These are phyloP conservation scores for Boletus sensibilis DNA, from an alignment of 768 basidiomycete genomes.

Conservation along the genomic window DNA sequence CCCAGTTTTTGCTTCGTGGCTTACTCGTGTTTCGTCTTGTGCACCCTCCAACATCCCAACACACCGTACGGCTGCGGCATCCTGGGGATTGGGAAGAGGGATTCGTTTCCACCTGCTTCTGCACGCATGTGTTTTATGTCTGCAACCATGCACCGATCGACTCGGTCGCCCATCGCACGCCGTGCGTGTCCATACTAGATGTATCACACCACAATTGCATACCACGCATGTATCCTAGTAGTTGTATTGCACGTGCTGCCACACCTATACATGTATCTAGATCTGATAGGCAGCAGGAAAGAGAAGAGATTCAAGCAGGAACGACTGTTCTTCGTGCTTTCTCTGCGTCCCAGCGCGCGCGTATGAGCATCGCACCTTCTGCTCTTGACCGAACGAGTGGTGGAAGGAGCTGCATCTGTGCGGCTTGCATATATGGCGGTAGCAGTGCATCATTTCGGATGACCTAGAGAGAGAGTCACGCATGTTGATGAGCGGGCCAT, in stretches of 20 bases:
- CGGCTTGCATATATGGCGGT: conserved; percentile 61
- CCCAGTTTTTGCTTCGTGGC: not conserved
- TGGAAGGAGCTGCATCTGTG: conserved; percentile 55
- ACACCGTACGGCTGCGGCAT: not conserved
- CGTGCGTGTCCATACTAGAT: conserved; percentile 22
- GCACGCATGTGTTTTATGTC: conserved; percentile 16
- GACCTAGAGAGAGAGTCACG: conserved; percentile 50
- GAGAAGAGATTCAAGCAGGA: conserved; percentile 13
- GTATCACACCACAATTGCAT: conserved; percentile 7
- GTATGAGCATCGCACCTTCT: conserved; percentile 69
- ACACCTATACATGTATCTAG: conserved; percentile 14
- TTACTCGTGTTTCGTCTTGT: not conserved
- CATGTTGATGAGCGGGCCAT: not conserved
- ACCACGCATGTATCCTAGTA: conserved; percentile 21
- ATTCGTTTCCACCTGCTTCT: not conserved
- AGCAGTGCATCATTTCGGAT: conserved; percentile 78
- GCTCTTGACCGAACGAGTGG: conserved; percentile 60
- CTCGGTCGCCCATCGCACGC: conserved; percentile 22
- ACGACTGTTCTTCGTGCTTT: conserved; percentile 31
- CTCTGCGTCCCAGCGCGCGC: conserved; percentile 74
- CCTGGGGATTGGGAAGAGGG: not conserved
- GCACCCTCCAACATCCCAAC: not conserved
- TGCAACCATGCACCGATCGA: conserved; percentile 19
- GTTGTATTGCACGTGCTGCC: conserved; percentile 14
- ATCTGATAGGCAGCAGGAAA: conserved; percentile 8